A percentile compares a stretch with the other conserved stretches of the same genome.
Evolutionary conservation across 345 rosid species (phyloP).

Genomic region (Gynandropsis gynandra): DNA sequence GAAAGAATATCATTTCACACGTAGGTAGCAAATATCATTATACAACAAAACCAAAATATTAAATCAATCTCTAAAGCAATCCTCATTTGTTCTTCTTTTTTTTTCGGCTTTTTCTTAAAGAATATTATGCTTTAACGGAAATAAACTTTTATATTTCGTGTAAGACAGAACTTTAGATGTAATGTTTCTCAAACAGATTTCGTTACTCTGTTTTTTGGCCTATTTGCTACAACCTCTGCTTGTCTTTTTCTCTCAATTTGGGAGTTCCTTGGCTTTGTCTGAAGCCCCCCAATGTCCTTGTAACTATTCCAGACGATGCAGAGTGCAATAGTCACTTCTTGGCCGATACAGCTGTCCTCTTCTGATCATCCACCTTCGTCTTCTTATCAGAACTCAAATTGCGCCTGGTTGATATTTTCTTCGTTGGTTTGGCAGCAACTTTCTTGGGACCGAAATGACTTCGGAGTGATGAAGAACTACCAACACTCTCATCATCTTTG

Average conservation of each 20-base stretch:
- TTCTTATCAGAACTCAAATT: slow-evolving; percentile 12
- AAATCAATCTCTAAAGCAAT: too few relatives aligned
- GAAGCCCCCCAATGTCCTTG: slow-evolving; percentile 13
- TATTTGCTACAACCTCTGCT: slow-evolving; percentile 22
- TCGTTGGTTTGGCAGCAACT: slow-evolving; percentile 12
- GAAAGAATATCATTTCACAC: too few relatives aligned
- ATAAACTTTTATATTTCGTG: too few relatives aligned
- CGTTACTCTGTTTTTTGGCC: neutral
- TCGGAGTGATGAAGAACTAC: slow-evolving; percentile 19
- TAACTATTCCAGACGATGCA: slow-evolving; percentile 13
- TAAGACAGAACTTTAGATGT: too few relatives aligned
- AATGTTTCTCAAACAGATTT: too few relatives aligned
- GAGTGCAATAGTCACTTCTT: slow-evolving; percentile 27
- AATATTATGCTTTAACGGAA: too few relatives aligned
- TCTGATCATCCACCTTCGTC: slow-evolving; percentile 17
- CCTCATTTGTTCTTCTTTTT: too few relatives aligned
- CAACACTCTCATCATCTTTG: slow-evolving; percentile 25
- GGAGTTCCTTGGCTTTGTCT: slow-evolving; percentile 15
- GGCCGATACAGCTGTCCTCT: slow-evolving; percentile 21
- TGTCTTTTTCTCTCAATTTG: slow-evolving; percentile 25
- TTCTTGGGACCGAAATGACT: slow-evolving; percentile 18
- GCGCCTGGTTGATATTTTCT: slow-evolving; percentile 8
- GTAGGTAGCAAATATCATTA: too few relatives aligned
- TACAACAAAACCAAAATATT: too few relatives aligned
- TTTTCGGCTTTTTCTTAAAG: too few relatives aligned